Conservation (phyloP, 2,329 filamentous ascomycete genomes). For the Hypoxylon sp. region DNA sequence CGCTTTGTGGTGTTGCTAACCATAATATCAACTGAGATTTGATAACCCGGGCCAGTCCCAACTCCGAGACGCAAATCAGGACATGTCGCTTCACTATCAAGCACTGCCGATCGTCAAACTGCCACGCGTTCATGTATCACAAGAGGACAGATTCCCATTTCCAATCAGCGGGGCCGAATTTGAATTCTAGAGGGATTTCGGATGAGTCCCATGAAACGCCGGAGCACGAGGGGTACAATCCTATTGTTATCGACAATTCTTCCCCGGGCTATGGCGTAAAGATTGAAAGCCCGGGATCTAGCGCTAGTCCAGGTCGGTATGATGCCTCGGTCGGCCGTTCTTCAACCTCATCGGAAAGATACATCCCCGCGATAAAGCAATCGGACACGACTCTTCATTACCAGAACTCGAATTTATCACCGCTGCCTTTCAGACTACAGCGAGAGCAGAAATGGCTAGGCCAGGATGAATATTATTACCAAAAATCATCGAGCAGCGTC, state of each 20-base stretch:
- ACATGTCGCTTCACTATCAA: constrained; percentile 26
- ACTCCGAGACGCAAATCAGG: constrained; percentile 10
- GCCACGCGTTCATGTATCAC: constrained; percentile 29
- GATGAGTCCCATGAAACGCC: constrained; percentile 19
- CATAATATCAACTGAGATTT: constrained; percentile 2
- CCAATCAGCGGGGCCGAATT: constrained; percentile 28
- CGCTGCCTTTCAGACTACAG: constrained; percentile 11
- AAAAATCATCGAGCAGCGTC: not conserved
- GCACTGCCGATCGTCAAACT: constrained; percentile 17
- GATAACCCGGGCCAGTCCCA: constrained; percentile 2
- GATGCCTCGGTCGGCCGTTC: constrained; percentile 22
- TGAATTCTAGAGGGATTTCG: constrained; percentile 12
- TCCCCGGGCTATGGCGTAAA: constrained; percentile 28
- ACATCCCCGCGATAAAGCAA: constrained; percentile 3
- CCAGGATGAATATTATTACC: constrained; percentile 7
- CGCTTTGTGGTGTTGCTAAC: constrained; percentile 7
- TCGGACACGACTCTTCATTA: not conserved
- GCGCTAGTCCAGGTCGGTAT: constrained; percentile 25
- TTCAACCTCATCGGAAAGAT: constrained; percentile 22
- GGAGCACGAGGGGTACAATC: constrained; percentile 17
- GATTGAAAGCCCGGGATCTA: constrained; percentile 33
- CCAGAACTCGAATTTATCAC: constrained; percentile 1
- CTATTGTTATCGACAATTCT: constrained; percentile 5
- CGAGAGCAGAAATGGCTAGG: constrained; percentile 2
- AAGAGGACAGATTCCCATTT: constrained; percentile 30